phyloP scores from a whole-genome alignment of 2,329 filamentous ascomycete genomes.

The Elsinoe arachidis region DNA sequence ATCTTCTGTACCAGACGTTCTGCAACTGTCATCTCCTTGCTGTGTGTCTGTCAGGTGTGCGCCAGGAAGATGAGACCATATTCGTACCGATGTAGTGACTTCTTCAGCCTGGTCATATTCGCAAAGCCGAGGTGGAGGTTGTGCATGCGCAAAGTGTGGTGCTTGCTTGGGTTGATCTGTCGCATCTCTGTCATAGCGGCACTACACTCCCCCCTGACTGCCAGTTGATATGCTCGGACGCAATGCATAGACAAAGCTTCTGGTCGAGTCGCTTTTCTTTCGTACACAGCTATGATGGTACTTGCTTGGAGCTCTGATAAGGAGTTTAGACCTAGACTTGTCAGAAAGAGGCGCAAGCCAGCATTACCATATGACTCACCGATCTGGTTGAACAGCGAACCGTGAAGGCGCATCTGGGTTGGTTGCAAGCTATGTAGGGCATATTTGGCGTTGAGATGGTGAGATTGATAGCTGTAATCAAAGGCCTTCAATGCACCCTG shows the following conservation, averaged over 20 bases:
- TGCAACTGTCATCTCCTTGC: conserved; percentile 49
- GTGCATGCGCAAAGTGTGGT: conserved; percentile 67
- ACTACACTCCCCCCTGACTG: conserved; percentile 60
- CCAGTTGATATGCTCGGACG: conserved; percentile 57
- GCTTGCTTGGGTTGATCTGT: conserved; percentile 49
- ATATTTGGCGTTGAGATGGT: conserved; percentile 70
- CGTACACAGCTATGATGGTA: conserved; percentile 66
- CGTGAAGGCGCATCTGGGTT: conserved; percentile 62
- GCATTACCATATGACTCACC: conserved; percentile 39
- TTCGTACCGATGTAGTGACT: conserved; percentile 47
- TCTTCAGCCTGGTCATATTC: conserved; percentile 56
- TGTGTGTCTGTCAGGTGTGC: conserved; percentile 20
- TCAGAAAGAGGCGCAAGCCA: not conserved
- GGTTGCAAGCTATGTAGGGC: conserved; percentile 66
- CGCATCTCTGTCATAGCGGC: conserved; percentile 56
- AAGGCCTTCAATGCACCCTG: conserved; percentile 53
- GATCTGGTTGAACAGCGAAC: conserved; percentile 66
- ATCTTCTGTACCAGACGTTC: conserved; percentile 51
- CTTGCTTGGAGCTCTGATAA: conserved; percentile 57
- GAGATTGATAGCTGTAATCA: conserved; percentile 73
- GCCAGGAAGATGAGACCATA: not conserved
- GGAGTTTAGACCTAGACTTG: conserved; percentile 41
- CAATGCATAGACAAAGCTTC: conserved; percentile 70
- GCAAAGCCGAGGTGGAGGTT: conserved; percentile 64
- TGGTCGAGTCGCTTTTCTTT: conserved; percentile 56